phyloP scores from a whole-genome alignment of 257 asterid genomes.

The Anisodus tanguticus region DNA sequence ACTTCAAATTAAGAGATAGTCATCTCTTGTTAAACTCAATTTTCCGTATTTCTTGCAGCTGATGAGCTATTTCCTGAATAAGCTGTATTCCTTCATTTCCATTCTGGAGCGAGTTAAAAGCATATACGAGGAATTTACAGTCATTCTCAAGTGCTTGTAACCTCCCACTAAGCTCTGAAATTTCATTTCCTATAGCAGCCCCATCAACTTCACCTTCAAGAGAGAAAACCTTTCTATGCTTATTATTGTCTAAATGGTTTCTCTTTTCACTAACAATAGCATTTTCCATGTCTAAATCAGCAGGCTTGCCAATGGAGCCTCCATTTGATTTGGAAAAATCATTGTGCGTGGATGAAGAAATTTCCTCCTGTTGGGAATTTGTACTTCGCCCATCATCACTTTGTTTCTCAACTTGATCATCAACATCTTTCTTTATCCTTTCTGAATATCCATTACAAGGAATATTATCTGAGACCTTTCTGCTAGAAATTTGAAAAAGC shows the following conservation, averaged over 20 bases:
- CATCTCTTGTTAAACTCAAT: constrained; percentile 38
- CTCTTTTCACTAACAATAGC: constrained; percentile 29
- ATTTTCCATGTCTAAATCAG: constrained; percentile 37
- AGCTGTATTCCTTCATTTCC: constrained; percentile 56
- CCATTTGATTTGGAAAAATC: constrained; percentile 33
- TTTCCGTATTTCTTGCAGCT: constrained; percentile 50
- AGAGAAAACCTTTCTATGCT: constrained; percentile 25
- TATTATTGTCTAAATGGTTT: constrained; percentile 28
- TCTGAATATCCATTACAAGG: constrained; percentile 39
- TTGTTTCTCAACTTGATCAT: constrained; percentile 30
- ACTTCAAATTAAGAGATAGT: constrained; percentile 33
- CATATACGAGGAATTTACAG: constrained; percentile 46
- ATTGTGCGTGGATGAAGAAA: constrained; percentile 29
- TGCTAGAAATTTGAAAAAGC: constrained; percentile 47
- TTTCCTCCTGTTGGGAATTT: constrained; percentile 37
- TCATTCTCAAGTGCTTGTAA: constrained; percentile 62
- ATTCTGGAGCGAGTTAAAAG: constrained; percentile 47
- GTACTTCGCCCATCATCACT: constrained; percentile 21
- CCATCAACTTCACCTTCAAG: constrained; percentile 36
- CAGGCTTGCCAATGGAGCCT: constrained; percentile 31
- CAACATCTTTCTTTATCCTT: constrained; percentile 31
- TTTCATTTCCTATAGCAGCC: constrained; percentile 43
- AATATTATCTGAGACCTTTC: constrained; percentile 35
- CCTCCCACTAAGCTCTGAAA: constrained; percentile 46
- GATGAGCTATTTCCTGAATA: constrained; percentile 58